These are phyloP conservation scores for Postia placenta DNA, from an alignment of 768 basidiomycete genomes.

Conservation along the genomic window DNA sequence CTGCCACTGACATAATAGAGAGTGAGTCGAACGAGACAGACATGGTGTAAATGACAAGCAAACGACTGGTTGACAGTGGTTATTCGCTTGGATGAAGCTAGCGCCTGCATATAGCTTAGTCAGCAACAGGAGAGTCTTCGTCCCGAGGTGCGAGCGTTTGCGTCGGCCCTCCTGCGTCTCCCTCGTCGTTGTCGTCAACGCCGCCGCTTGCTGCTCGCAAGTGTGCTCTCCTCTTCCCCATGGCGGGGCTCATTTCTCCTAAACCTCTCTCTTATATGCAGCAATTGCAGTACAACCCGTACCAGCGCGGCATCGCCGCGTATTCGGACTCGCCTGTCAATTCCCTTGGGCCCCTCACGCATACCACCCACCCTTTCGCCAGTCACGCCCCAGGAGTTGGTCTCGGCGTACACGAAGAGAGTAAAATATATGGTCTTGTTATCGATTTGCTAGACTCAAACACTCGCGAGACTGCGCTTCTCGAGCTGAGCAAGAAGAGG, in stretches of 20 bases:
- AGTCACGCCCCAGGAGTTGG: conserved; percentile 12
- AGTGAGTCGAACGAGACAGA: too few species aligned
- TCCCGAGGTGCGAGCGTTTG: neutral
- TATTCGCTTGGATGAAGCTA: too few species aligned
- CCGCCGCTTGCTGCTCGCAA: neutral
- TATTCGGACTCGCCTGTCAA: conserved; percentile 66
- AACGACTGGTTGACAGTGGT: too few species aligned
- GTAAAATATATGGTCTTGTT: conserved; percentile 87
- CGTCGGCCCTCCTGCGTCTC: too few species aligned
- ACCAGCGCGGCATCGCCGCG: conserved; percentile 44
- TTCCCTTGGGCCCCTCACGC: conserved; percentile 43
- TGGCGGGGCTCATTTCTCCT: conserved; percentile 28
- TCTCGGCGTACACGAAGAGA: conserved; percentile 43
- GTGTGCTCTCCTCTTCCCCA: conserved; percentile 10
- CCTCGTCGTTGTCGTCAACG: too few species aligned
- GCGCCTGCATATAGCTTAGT: too few species aligned
- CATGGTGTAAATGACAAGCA: too few species aligned
- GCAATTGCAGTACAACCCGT: conserved; percentile 54
- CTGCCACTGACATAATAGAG: too few species aligned
- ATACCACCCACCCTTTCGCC: conserved; percentile 37
- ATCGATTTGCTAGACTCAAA: conserved; percentile 79
- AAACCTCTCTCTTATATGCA: conserved; percentile 43
- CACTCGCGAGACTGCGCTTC: conserved; percentile 82
- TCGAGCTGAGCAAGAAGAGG: conserved; percentile 97
- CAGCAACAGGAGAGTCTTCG: neutral